Evolutionary conservation across 2,329 filamentous ascomycete species (phyloP).

Genomic region (Lasiodiplodia theobromae): DNA sequence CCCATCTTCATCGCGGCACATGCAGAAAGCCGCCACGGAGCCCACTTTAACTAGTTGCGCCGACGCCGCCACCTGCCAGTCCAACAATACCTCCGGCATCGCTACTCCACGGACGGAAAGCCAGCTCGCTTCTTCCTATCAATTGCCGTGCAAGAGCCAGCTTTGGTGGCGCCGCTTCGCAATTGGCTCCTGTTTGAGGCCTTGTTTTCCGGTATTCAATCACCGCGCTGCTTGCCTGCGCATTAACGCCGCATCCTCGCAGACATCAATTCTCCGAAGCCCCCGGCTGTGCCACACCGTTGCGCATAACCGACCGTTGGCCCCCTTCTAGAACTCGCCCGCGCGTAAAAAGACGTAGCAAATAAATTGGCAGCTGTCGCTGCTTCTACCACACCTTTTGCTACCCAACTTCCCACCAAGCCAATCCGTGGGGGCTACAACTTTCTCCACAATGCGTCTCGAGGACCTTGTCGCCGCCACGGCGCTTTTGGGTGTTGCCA

Average conservation of each 20-base stretch:
- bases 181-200: neutral
- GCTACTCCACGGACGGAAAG: neutral
- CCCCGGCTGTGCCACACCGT: constrained; percentile 9
- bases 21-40: neutral
- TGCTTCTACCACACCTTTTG: constrained; percentile 4
- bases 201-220: neutral
- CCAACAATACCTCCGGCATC: neutral
- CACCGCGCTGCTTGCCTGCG: constrained; percentile 5
- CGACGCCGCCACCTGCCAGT: constrained; percentile 12
- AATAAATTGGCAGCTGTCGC: constrained; percentile 17
- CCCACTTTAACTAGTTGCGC: constrained; percentile 8
- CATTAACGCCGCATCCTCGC: constrained; percentile 17
- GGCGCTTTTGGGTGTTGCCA: constrained; percentile 7
- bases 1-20: constrained; percentile 14
- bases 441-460: constrained; percentile 12
- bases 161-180: constrained; percentile 7
- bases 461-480: constrained; percentile 1
- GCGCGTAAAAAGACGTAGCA: constrained; percentile 11
- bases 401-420: neutral
- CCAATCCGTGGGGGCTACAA: neutral
- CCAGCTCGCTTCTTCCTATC: neutral
- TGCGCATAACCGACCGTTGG: neutral
- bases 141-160: constrained; percentile 16
- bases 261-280: constrained; percentile 9
- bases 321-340: neutral